Evolutionary conservation across 106 monocot species (phyloP), one percentile per base, ranked within the genome.

Genomic region (Dactylorhiza incarnata): DNA sequence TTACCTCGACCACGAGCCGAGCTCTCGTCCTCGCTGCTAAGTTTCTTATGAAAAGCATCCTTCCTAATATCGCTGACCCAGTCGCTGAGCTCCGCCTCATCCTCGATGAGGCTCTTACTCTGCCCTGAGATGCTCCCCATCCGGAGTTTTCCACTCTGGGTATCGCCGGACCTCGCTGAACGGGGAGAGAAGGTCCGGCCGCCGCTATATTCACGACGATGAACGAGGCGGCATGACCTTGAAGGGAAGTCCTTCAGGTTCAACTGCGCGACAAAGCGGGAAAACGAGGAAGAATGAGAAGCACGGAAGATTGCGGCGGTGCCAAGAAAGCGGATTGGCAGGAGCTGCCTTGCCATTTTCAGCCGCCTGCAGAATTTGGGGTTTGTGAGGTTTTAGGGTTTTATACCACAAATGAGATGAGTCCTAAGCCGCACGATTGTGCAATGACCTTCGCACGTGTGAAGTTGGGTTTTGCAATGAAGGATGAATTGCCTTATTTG

Each of bases 1-100:
- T 10, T 65, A 26, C 46, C 71, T 13, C 78, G 68, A 48, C 17
- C 73, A 16, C 48, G 75, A 8, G 10, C 74, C 0, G 84, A 81
- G 7, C 45, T 45, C 16, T 79, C 79, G 37, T 79, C 53, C 11
- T 79, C 79, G 26, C 73, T 63, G 44, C 79, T 45, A 17, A 24
- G 56, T 9, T 62, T 71, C 10, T 12, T 23, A 5, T 17, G 59
- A 63, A 79, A 49, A 47, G 79, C 73, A 22, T 84, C 85, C 4
- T 75, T 80, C 81, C 86, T 86, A 11, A 95, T 68, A 22, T 90
- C 92, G 59, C 88, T 80, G 26, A 92, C 56, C 93, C 93, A 93
- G 59, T 91, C 91, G 68, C 91, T 93, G 65, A 96, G 93, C 84
- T 96, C 96, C 8, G 85, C 91, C 72, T 96, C 96, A 72, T 95